A percentile compares a stretch with the other conserved stretches of the same genome.
phyloP scores from a whole-genome alignment of 257 asterid species.

The Ehretia macrophylla region DNA sequence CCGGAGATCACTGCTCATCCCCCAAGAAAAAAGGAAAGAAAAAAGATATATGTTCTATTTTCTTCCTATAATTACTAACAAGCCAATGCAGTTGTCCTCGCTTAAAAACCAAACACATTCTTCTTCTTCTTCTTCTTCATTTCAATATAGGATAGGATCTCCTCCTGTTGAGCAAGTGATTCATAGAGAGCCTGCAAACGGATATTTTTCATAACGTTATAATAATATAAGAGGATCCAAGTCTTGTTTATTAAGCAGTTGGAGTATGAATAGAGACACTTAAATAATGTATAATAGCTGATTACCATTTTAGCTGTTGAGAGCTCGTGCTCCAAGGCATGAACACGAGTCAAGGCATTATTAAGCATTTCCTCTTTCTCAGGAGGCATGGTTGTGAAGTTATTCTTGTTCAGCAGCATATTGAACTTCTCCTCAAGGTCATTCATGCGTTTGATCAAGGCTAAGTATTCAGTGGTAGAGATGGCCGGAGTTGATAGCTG shows the following conservation, averaged over 20 bases:
- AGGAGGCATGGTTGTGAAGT: slow-evolving; percentile 40
- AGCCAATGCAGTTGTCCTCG: neutral
- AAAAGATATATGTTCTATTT: neutral
- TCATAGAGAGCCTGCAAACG: slow-evolving; percentile 66
- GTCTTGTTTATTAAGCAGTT: neutral
- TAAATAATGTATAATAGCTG: too few species aligned
- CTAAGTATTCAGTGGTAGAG: slow-evolving; percentile 65
- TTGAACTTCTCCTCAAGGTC: slow-evolving; percentile 79
- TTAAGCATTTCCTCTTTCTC: slow-evolving; percentile 80
- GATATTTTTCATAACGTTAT: too few species aligned
- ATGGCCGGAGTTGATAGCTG: slow-evolving; percentile 44
- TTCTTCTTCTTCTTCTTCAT: slow-evolving; percentile 88
- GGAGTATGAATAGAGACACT: neutral
- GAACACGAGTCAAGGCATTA: slow-evolving; percentile 59
- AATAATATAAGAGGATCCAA: too few species aligned
- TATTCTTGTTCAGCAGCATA: slow-evolving; percentile 6
- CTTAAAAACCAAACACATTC: slow-evolving; percentile 57
- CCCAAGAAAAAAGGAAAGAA: neutral
- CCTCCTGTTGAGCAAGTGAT: slow-evolving; percentile 61
- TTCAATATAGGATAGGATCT: slow-evolving; percentile 66
- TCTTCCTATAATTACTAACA: neutral
- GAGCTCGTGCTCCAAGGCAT: slow-evolving; percentile 74
- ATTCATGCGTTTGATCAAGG: slow-evolving; percentile 85
- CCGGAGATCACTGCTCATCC: neutral
- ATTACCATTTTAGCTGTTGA: slow-evolving; percentile 70